Evolutionary conservation across 2,329 filamentous ascomycete genomes (phyloP).

Genomic region (Rutstroemia sp.): DNA sequence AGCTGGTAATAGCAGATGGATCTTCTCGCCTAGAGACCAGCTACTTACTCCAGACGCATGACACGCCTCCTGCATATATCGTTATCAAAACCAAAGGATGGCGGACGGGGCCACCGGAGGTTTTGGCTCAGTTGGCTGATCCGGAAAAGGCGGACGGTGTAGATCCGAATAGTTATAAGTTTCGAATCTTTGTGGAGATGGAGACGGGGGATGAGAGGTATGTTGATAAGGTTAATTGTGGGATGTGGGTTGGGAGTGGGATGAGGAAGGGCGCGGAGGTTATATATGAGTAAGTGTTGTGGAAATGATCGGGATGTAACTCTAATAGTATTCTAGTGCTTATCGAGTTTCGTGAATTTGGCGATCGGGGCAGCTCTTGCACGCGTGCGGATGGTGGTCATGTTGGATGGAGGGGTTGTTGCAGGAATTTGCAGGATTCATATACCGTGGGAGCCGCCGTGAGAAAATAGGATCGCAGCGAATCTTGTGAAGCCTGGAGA

Average conservation of each 20-base stretch:
- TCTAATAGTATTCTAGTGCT: constrained; percentile 13
- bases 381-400: too few relatives aligned
- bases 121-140: constrained; percentile 22
- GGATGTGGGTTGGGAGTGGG: constrained; percentile 43
- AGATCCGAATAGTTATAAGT: constrained; percentile 35
- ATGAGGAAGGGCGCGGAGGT: constrained; percentile 39
- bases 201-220: constrained; percentile 44
- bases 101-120: constrained; percentile 38
- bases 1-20: constrained; percentile 28
- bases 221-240: constrained; percentile 41
- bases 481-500: too few relatives aligned
- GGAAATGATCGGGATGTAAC: too few relatives aligned
- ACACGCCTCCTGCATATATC: constrained; percentile 38
- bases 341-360: constrained; percentile 15
- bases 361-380: too few relatives aligned
- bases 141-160: constrained; percentile 22
- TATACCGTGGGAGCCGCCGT: too few relatives aligned
- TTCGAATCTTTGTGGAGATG: constrained; percentile 42
- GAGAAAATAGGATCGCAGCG: too few relatives aligned
- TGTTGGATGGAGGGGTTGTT: too few relatives aligned
- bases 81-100: constrained; percentile 42
- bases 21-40: constrained; percentile 37
- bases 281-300: constrained; percentile 35
- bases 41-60: constrained; percentile 41
- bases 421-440: too few relatives aligned